These are phyloP conservation scores for Cercospora berteroae DNA, from an alignment of 2,329 filamentous ascomycete genomes.

Conservation along the genomic window DNA sequence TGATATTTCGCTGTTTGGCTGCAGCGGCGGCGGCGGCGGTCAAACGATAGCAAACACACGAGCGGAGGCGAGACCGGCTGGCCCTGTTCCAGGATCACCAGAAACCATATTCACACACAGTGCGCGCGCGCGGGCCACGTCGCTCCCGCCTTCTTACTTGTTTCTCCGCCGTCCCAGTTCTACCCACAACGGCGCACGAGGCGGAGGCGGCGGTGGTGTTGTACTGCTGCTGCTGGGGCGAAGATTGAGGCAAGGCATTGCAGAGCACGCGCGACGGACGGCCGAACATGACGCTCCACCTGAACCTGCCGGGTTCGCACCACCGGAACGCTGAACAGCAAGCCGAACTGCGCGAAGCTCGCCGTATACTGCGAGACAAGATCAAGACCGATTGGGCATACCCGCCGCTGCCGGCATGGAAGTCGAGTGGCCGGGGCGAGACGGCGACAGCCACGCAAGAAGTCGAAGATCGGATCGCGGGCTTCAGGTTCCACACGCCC, in stretches of 20 bases:
- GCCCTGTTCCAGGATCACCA: background rate
- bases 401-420: constrained; percentile 36
- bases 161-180: background rate
- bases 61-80: background rate
- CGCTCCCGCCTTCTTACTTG: background rate
- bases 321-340: constrained; percentile 41
- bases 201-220: background rate
- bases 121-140: background rate
- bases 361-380: constrained; percentile 43
- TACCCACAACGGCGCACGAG: background rate
- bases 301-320: constrained; percentile 29
- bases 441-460: constrained; percentile 17
- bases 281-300: constrained; percentile 32
- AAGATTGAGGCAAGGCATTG: background rate
- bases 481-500: constrained; percentile 33
- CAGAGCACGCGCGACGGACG: background rate
- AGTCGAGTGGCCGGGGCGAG: constrained; percentile 19
- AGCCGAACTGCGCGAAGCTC: constrained; percentile 44
- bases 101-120: background rate
- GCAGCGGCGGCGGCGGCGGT: background rate
- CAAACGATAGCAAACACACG: background rate
- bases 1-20: background rate
- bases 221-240: background rate
- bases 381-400: constrained; percentile 49
- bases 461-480: constrained; percentile 28